Evolutionary conservation across 108 stramenopile species (phyloP).

Genomic region (Stephanodiscus minutulus): DNA sequence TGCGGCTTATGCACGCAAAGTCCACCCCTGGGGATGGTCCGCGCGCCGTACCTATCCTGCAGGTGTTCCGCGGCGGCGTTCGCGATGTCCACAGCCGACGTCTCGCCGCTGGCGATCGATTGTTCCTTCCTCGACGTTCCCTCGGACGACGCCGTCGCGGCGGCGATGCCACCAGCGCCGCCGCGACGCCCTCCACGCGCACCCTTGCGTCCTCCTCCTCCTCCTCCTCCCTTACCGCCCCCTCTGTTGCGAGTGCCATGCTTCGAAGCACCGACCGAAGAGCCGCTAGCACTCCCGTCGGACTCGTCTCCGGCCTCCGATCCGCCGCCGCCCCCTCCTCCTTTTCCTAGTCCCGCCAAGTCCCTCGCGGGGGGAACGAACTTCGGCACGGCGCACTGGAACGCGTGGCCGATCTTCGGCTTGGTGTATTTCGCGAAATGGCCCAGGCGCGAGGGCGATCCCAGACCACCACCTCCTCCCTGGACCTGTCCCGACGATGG

Average conservation of each 20-base stretch:
- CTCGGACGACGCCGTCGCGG: constrained; percentile 2
- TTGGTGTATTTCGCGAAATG: constrained; percentile 49
- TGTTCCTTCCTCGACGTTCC: constrained; percentile 10
- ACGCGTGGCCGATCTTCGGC: constrained; percentile 40
- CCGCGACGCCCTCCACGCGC: constrained; percentile 12
- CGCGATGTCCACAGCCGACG: constrained; percentile 30
- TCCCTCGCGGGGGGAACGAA: constrained; percentile 13
- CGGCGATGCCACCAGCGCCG: not conserved
- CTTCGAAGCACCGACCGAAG: constrained; percentile 2
- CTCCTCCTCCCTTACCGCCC: constrained; percentile 1
- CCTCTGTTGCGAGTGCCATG: constrained; percentile 7
- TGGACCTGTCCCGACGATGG: not conserved
- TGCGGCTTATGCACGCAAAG: constrained; percentile 37
- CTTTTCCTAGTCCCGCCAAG: not conserved
- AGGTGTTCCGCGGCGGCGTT: constrained; percentile 38
- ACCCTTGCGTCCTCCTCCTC: constrained; percentile 4
- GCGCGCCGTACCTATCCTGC: constrained; percentile 27
- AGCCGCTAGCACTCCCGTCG: constrained; percentile 1
- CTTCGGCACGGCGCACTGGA: constrained; percentile 40
- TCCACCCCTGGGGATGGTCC: constrained; percentile 40
- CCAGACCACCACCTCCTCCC: not conserved
- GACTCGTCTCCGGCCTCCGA: constrained; percentile 1
- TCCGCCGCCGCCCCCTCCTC: not conserved
- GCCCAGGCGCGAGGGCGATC: constrained; percentile 28
- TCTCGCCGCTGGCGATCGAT: constrained; percentile 26